Conservation (phyloP, 495 filamentous ascomycete species). For the Aspergillus funiculosus region DNA sequence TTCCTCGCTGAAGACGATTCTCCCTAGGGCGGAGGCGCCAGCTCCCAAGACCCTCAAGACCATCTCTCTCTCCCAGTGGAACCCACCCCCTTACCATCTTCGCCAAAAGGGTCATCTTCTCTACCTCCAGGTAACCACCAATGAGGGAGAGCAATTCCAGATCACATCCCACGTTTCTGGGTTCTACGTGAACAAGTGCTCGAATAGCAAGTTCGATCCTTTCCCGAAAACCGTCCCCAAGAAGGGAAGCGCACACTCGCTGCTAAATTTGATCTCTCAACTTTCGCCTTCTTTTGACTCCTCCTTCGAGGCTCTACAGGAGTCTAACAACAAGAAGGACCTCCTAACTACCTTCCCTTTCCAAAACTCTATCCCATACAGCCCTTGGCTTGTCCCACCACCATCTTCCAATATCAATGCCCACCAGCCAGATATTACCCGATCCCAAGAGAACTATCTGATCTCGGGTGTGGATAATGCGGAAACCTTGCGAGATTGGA, state of each 20-base stretch:
- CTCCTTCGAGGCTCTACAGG: constrained; percentile 68
- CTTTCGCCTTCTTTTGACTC: constrained; percentile 77
- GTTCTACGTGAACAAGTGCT: constrained; percentile 93
- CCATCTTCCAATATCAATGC: constrained; percentile 54
- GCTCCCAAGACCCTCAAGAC: constrained; percentile 85
- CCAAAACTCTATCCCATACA: constrained; percentile 85
- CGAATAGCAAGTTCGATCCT: constrained; percentile 88
- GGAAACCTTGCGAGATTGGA: constrained; percentile 95
- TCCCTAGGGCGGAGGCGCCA: constrained; percentile 57
- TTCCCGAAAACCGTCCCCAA: constrained; percentile 66
- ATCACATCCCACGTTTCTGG: constrained; percentile 90
- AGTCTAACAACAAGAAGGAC: constrained; percentile 75
- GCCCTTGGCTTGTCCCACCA: constrained; percentile 82
- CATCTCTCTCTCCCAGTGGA: constrained; percentile 87
- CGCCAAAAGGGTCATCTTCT: constrained; percentile 89
- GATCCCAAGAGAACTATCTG: constrained; percentile 89
- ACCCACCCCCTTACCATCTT: constrained; percentile 86
- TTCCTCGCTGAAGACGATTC: constrained; percentile 60
- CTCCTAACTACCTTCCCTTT: constrained; percentile 90
- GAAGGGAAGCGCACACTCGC: constrained; percentile 69
- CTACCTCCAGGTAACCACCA: constrained; percentile 81
- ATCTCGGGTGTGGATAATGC: constrained; percentile 85
- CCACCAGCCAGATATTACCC: constrained; percentile 77
- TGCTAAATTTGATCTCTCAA: constrained; percentile 69
- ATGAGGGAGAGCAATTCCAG: constrained; percentile 87